Conservation (phyloP, 192 early-diverging fungal species). For the Dimargaris cristalligena region DNA sequence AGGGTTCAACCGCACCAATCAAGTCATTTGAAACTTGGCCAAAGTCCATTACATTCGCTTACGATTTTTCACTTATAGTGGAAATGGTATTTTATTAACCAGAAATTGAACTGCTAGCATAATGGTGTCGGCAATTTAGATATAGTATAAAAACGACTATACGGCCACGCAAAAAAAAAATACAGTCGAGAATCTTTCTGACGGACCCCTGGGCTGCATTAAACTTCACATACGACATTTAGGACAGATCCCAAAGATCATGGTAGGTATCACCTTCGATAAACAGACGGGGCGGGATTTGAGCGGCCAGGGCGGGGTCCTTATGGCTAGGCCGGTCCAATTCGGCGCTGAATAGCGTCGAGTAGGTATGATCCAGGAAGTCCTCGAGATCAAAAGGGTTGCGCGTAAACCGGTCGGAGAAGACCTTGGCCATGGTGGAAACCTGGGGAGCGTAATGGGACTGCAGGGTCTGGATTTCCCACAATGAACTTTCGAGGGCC, state of each 20-base stretch:
- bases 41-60: no score
- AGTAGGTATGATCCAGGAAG: conserved; percentile 85
- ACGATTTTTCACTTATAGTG: no score
- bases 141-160: no score
- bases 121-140: no score
- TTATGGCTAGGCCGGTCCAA: conserved; percentile 19
- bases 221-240: no score
- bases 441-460: conserved; percentile 81
- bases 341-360: conserved; percentile 18
- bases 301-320: conserved; percentile 37
- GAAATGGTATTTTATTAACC: no score
- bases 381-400: conserved; percentile 81
- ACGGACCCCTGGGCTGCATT: no score
- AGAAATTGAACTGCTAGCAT: no score
- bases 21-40: no score
- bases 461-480: conserved; percentile 83
- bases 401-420: conserved; percentile 76
- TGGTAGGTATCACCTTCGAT: conserved; percentile 27
- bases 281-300: conserved; percentile 32
- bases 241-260: conserved; percentile 16
- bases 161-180: no score
- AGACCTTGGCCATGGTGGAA: conserved; percentile 65
- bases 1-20: no score
- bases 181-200: no score
- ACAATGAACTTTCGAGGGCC: conserved; percentile 76